Base-by-base conservation (phyloP, 768 basidiomycete genomes). In the Udeniomyces megalosporus region DNA sequence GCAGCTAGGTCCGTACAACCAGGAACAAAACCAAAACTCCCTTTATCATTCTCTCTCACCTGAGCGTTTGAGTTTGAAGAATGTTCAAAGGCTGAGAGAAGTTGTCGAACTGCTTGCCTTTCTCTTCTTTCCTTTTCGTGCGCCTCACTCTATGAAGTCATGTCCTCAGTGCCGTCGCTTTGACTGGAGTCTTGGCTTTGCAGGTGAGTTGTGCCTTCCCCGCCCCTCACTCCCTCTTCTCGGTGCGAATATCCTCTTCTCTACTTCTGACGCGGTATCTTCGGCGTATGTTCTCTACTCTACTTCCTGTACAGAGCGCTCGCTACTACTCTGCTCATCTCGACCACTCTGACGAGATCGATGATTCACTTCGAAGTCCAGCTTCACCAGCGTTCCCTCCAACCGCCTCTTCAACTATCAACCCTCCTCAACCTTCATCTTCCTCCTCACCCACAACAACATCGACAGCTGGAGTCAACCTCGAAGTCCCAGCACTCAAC, bases 371-470 rank as follows among this genome's bases (percentile, higher is more conserved):
- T 20, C 31, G 58, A 24, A 45, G 35, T 7, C 48, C 62, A 15
- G 48, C 48, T 24, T 64, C 62, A 4, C 56, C 62, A 17, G 28
- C 44, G 34, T 49, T 59, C 44, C 69, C 70, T 26, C 66, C 68
- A 22, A 64, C 70, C 10, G 63, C 73, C 7, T 74, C 75, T 26
- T 95, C 91, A 31, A 38, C 38, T 17, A 29, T 10, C 48, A n/a
- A 7, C 20, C 48, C n/a, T 8, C 48, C 28, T 10, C 7, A 22
- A 22, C 28, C 28, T n/a, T n/a, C 20, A 22, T 50, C 28, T 11
- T 50, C 20, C 48, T 22, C 12, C 12, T n/a, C 14, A 45, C n/a
- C 12, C n/a, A 12, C n/a, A 48, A 48, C n/a, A 48, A 48, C n/a
- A 48, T 4, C n/a, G 26, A 15, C 7, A 48, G 14, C n/a, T 7